Conservation (phyloP, 164 flowering plant species). For the grape (Vitis vinifera) region DNA sequence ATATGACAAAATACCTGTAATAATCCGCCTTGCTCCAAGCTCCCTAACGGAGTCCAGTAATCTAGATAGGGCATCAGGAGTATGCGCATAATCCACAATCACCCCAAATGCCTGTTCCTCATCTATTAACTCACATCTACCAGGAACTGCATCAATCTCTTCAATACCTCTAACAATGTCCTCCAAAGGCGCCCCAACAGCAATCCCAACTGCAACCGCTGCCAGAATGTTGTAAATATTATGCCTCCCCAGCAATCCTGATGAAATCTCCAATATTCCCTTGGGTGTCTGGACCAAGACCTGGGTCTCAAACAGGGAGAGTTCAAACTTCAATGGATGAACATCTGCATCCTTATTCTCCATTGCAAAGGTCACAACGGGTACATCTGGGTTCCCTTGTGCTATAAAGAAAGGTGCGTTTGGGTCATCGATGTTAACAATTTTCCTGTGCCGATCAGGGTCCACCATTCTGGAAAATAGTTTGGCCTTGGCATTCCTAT, state of each 20-base stretch:
- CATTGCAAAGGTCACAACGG: conserved; percentile 87
- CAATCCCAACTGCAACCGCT: conserved; percentile 91
- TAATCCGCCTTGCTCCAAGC: conserved; percentile 78
- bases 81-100: conserved; percentile 83
- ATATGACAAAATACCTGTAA: conserved; percentile 63
- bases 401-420: conserved; percentile 72
- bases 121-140: conserved; percentile 91
- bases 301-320: conserved; percentile 91
- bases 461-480: conserved; percentile 84
- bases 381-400: conserved; percentile 81
- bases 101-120: conserved; percentile 97
- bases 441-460: conserved; percentile 78
- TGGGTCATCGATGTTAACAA: conserved; percentile 91
- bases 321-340: conserved; percentile 77
- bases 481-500: conserved; percentile 67
- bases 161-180: conserved; percentile 96
- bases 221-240: conserved; percentile 91
- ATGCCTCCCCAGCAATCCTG: conserved; percentile 92
- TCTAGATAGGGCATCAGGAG: conserved; percentile 86
- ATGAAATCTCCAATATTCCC: conserved; percentile 93
- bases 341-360: conserved; percentile 87
- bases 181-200: conserved; percentile 92
- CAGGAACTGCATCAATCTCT: conserved; percentile 96
- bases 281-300: conserved; percentile 90
- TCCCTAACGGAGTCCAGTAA: conserved; percentile 86